Percentiles rank a stretch among this genome's conserved stretches.
These are phyloP conservation scores for Urtica urens DNA, from an alignment of 306 rosid genomes.

Conservation along the genomic window DNA sequence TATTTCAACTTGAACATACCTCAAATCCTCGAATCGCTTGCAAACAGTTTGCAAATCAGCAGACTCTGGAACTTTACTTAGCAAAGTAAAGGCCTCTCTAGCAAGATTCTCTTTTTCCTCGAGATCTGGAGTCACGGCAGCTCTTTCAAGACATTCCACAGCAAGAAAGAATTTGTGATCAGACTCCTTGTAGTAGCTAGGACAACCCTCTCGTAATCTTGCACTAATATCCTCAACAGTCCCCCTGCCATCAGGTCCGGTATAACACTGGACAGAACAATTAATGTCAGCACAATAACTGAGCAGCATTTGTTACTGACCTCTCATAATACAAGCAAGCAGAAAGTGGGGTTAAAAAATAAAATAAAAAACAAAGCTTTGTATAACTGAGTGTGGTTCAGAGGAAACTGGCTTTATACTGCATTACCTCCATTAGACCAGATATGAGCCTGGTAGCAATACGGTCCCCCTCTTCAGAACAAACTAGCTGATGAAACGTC, in stretches of 20 bases:
- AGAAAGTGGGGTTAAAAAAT: constrained; percentile 16
- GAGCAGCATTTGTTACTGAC: no score
- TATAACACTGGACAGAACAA: constrained; percentile 54
- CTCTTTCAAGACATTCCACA: constrained; percentile 93
- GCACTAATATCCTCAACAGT: constrained; percentile 92
- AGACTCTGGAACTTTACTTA: constrained; percentile 93
- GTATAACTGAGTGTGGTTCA: neutral
- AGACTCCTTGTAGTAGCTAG: constrained; percentile 98
- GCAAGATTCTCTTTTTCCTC: constrained; percentile 76
- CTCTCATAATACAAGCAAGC: no score
- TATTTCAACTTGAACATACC: constrained; percentile 33
- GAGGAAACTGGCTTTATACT: constrained; percentile 14
- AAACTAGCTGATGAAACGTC: constrained; percentile 86
- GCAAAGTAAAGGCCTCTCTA: constrained; percentile 68
- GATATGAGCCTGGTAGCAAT: constrained; percentile 86
- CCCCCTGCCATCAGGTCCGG: constrained; percentile 98
- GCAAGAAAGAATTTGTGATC: constrained; percentile 93
- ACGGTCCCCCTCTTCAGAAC: constrained; percentile 89
- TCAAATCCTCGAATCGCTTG: constrained; percentile 90
- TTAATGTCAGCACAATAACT: constrained; percentile 15
- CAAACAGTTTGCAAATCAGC: constrained; percentile 84
- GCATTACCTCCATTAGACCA: constrained; percentile 82
- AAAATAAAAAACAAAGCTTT: neutral
- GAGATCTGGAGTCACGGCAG: constrained; percentile 60
- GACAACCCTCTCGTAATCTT: constrained; percentile 87